Evolutionary conservation across 495 filamentous ascomycete genomes (phyloP).

Genomic region (Xylaria nigripes): DNA sequence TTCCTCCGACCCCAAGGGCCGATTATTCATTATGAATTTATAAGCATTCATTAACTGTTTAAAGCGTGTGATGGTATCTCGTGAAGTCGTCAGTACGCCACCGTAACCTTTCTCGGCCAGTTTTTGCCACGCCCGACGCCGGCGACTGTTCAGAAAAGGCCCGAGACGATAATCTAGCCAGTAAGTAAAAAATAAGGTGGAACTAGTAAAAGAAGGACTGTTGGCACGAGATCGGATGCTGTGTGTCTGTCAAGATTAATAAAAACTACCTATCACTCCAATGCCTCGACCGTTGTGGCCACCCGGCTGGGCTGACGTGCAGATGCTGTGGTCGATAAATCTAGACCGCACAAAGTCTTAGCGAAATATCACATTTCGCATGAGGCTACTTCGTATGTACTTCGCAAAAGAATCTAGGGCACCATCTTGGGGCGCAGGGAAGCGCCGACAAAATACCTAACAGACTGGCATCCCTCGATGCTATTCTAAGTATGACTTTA

Average conservation of each 20-base stretch:
- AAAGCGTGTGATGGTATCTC: background rate
- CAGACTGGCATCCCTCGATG: no score
- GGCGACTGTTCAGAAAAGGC: background rate
- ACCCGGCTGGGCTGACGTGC: background rate
- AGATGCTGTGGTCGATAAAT: background rate
- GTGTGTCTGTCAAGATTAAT: background rate
- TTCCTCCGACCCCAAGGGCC: no score
- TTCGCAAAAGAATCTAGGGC: no score
- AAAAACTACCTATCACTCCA: background rate
- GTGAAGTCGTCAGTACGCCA: background rate
- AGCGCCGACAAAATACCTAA: no score
- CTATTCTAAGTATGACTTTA: no score
- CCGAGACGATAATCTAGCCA: background rate
- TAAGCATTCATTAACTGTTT: no score
- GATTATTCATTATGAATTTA: no score
- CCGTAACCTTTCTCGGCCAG: background rate
- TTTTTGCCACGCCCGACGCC: background rate
- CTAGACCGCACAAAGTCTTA: conserved; percentile 1
- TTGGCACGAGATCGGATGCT: conserved; percentile 2
- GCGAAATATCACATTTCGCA: conserved; percentile 3
- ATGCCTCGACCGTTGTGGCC: no score
- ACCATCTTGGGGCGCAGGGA: no score
- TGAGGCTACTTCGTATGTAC: conserved; percentile 3
- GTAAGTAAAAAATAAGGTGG: background rate
- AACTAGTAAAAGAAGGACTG: background rate